Base-by-base conservation (phyloP, 2,329 filamentous ascomycete genomes). In the Xylariaceae sp. region DNA sequence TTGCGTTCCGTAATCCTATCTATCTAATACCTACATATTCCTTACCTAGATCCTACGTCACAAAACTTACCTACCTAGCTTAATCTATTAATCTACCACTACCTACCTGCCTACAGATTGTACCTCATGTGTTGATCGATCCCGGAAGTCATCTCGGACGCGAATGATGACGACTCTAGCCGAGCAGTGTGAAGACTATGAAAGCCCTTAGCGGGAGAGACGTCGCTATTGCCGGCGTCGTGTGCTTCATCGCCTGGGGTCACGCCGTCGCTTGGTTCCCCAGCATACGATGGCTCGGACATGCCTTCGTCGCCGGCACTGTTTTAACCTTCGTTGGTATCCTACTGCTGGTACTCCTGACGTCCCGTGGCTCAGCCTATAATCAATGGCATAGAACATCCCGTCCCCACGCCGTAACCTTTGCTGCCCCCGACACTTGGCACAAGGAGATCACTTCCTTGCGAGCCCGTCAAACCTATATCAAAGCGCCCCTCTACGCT, bases 181-280 rank as follows among this genome's bases (percentile, higher is more conserved):
- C 60, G 69, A 58, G 65, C 60, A 51, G 50, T 58, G 55, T 60
- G 56, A 75, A 59, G 70, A 75, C 67, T 72, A 84, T 88, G 87
- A 57, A 54, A 49, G 85, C 83, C 79, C 78, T 89, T 75, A 83
- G 83, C 77, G 82, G 83, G 75, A 84, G 82, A 79, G 80, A 91
- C 80, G 79, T 85, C 71, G 78, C 83, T 70, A 71, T 88, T 72
- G 84, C 84, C 70, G 80, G 79, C 71, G 71, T 87, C 70, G 84
- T 80, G 71, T 80, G 78, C 71, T 89, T 96, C 72, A 77, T 96
- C 70, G 86, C 89, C 69, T 97, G 92, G 92, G 88, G 89, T 59
- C 86, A 91, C 70, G 80, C 87, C 57, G 86, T 89, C 63, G 85
- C 88, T 74, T 95, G 88, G 85, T 77, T 91, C 65, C 91, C 92